Percentiles rank a stretch among this genome's conserved stretches.
Conservation (phyloP, 805 yeast genomes). For the Myxozyma sirexii region DNA sequence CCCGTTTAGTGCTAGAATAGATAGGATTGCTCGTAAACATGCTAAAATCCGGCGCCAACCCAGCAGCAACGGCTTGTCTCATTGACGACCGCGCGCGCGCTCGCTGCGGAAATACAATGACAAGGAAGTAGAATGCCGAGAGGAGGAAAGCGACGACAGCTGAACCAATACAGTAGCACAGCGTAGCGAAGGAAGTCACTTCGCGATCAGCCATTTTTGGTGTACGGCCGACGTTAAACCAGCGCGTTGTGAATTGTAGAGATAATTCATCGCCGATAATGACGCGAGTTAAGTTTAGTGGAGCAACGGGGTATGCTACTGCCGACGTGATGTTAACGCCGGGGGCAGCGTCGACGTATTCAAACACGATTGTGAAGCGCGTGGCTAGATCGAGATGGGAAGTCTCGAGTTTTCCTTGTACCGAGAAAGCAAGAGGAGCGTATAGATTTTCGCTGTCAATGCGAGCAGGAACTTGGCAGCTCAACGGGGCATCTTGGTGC, state of each 20-base stretch:
- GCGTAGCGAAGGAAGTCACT: conserved; percentile 26
- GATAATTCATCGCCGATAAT: conserved; percentile 68
- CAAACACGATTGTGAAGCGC: conserved; percentile 57
- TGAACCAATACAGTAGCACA: conserved; percentile 33
- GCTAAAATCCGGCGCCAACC: conserved; percentile 30
- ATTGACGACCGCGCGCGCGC: conserved; percentile 21
- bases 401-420: conserved; percentile 68
- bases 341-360: conserved; percentile 37
- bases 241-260: conserved; percentile 58
- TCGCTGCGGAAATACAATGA: conserved; percentile 35
- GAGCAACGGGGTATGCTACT: conserved; percentile 26
- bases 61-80: conserved; percentile 24
- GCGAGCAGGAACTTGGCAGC: conserved; percentile 63
- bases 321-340: conserved; percentile 40
- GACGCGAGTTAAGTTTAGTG: conserved; percentile 47
- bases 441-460: conserved; percentile 40
- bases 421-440: conserved; percentile 63
- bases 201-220: conserved; percentile 25
- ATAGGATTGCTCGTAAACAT: conserved; percentile 11
- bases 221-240: conserved; percentile 45
- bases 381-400: conserved; percentile 70
- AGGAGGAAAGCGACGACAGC: conserved; percentile 30
- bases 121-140: conserved; percentile 32
- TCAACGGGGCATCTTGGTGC: conserved; percentile 76
- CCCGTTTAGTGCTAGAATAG: conserved; percentile 19